Base-by-base conservation (phyloP, 768 basidiomycete species). In the Pleurotus eryngii region DNA sequence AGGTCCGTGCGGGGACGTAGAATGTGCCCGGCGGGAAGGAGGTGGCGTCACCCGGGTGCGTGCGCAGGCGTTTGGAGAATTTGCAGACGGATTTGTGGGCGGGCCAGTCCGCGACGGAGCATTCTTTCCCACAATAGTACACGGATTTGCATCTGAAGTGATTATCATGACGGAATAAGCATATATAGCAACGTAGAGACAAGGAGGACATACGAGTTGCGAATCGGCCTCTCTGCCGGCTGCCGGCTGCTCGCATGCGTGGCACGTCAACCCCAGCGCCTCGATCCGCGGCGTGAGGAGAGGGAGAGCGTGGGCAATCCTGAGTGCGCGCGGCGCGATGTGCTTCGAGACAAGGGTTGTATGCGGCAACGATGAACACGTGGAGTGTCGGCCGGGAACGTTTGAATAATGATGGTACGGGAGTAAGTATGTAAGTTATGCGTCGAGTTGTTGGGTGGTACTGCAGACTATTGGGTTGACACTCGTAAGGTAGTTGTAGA, bases 1-100 rank as follows among this genome's bases (percentile, higher is more conserved):
- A 66, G 5, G 63, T 60, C 17, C 63, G 61, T 8, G 59, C 57
- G 40, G 63, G 60, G 18, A 63, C 30, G 57, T 66, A 66, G 20
- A 64, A 57, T 1, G 59, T 64, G 15, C 63, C 53, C 20, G 48
- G 15, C 0, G 65, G 63, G 37, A 66, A 55, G 4, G 57, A 50
- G 5, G 59, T 27, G 9, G 30, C 38, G 38, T 50, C 49, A 5
- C 27, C 30, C 3, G 59, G 56, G 27, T 63, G 48, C 47, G 9
- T 49, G 5, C 47, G 14, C 8, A 66, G 56, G 24, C 58, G 60
- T 40, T 64, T 64, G 20, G 63, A 63, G 7, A 61, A 54, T 55
- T 61, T 64, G 57, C 63, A 66, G 57, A 40, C 47, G 15, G 45
- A 43, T 56, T 63, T 64, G 53, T 64, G 63, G 6, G 26, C 4